Percentiles rank a stretch among this genome's conserved stretches.
These are phyloP conservation scores for Globisporangium ultimum DNA, from an alignment of 352 stramenopile genomes.

Conservation along the genomic window DNA sequence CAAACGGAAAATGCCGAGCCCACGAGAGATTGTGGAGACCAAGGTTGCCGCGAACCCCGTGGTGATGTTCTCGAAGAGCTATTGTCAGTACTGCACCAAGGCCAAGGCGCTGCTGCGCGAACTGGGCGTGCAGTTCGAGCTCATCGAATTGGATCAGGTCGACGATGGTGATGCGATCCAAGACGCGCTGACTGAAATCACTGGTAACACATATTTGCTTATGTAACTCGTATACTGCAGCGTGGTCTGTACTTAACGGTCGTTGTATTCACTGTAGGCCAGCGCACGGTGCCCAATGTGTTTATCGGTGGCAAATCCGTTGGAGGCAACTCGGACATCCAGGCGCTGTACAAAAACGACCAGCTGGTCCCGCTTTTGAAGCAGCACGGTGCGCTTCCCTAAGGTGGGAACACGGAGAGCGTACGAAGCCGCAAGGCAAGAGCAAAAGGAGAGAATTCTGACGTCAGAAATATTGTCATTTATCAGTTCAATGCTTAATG, in stretches of 20 bases:
- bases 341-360: slow-evolving; percentile 48
- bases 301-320: slow-evolving; percentile 86
- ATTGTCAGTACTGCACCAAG: slow-evolving; percentile 78
- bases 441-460: too few species aligned
- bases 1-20: background rate
- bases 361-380: slow-evolving; percentile 72
- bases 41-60: slow-evolving; percentile 11
- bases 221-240: too few species aligned
- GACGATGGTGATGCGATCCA: slow-evolving; percentile 11
- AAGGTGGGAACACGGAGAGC: background rate
- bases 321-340: slow-evolving; percentile 84
- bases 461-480: too few species aligned
- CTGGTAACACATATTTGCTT: slow-evolving; percentile 1
- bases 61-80: slow-evolving; percentile 75
- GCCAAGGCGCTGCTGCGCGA: slow-evolving; percentile 9
- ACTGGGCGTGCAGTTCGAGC: slow-evolving; percentile 6
- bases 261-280: slow-evolving; percentile 20
- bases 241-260: too few species aligned
- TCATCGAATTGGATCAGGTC: slow-evolving; percentile 13
- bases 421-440: too few species aligned
- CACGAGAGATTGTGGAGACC: slow-evolving; percentile 17
- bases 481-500: too few species aligned
- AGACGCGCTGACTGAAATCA: slow-evolving; percentile 10
- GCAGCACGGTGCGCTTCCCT: slow-evolving; percentile 9
- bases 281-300: slow-evolving; percentile 89